Evolutionary conservation across 306 rosid genomes (phyloP).

Genomic region (Nissolia schottii): DNA sequence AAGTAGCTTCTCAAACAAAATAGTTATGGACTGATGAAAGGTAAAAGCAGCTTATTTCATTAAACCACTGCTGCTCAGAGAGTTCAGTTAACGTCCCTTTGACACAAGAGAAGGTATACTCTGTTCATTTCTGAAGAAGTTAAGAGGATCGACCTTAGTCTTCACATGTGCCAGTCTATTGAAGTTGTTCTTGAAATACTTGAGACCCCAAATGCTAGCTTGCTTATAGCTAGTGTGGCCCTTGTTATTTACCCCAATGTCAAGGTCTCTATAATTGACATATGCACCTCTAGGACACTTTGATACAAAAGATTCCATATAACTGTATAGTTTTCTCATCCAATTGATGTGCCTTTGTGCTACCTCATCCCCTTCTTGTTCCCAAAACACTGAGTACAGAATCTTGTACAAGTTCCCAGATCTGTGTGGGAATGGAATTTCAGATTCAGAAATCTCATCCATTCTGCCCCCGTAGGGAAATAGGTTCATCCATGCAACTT

Average conservation of each 20-base stretch:
- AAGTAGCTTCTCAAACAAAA: neutral
- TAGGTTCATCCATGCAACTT: neutral
- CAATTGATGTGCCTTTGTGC: conserved; percentile 11
- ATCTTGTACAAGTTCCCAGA: conserved; percentile 24
- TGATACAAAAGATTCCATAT: conserved; percentile 24
- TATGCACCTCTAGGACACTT: conserved; percentile 33
- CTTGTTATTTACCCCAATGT: conserved; percentile 23
- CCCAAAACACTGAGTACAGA: conserved; percentile 18
- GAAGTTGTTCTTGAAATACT: conserved; percentile 31
- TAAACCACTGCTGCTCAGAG: neutral
- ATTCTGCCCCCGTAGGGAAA: conserved; percentile 35
- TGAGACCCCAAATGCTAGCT: conserved; percentile 35
- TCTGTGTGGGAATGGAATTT: conserved; percentile 35
- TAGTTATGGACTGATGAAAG: neutral
- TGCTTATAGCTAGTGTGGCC: conserved; percentile 25
- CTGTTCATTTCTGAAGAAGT: conserved; percentile 33
- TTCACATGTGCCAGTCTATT: conserved; percentile 19
- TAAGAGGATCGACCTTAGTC: conserved; percentile 28
- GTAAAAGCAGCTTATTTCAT: neutral
- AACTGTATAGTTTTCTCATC: conserved; percentile 26
- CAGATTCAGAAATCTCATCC: conserved; percentile 30
- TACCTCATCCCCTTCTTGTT: conserved; percentile 13
- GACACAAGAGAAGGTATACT: conserved; percentile 19
- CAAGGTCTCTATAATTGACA: conserved; percentile 30
- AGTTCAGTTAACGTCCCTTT: conserved; percentile 10